Percentiles rank a stretch among this genome's conserved stretches.
Conservation (phyloP, 2,329 filamentous ascomycete genomes). For the Dactylellina leptospora region DNA sequence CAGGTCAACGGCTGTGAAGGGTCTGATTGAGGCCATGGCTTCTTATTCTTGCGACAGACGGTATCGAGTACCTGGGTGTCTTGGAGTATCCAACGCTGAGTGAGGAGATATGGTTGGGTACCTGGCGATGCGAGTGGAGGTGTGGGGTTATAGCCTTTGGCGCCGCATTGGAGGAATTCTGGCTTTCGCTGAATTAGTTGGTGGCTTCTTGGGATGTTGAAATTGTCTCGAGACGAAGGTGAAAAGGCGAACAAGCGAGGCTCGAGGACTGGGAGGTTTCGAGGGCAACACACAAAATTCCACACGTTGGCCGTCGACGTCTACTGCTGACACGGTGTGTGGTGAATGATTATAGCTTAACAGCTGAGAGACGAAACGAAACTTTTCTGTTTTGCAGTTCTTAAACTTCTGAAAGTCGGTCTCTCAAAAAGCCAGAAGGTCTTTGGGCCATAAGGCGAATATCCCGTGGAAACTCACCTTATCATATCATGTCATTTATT, state of each 20-base stretch:
- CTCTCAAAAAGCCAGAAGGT: too few species aligned
- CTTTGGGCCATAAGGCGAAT: too few species aligned
- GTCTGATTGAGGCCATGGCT: conserved; percentile 82
- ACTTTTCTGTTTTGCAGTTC: too few species aligned
- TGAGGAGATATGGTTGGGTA: conserved; percentile 17
- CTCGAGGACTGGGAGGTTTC: conserved; percentile 2
- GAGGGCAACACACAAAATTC: conserved; percentile 39
- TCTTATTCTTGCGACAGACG: not conserved
- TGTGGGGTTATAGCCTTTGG: conserved; percentile 22
- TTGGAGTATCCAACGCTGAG: not conserved
- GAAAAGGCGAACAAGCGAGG: too few species aligned
- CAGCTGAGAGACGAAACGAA: too few species aligned
- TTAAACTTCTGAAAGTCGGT: too few species aligned
- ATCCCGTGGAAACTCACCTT: too few species aligned
- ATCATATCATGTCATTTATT: too few species aligned
- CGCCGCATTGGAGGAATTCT: conserved; percentile 35
- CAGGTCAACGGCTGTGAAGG: conserved; percentile 84
- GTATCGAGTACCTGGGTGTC: not conserved
- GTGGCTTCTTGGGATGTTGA: not conserved
- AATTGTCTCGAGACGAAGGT: not conserved
- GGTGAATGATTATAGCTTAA: too few species aligned
- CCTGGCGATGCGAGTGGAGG: conserved; percentile 3
- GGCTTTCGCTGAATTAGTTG: not conserved
- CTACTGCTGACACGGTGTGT: too few species aligned
- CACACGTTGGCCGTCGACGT: too few species aligned